Percentiles rank a stretch among this genome's conserved stretches.
phyloP scores from a whole-genome alignment of 305 asterid genomes.

The Stenogyne calaminthoides region DNA sequence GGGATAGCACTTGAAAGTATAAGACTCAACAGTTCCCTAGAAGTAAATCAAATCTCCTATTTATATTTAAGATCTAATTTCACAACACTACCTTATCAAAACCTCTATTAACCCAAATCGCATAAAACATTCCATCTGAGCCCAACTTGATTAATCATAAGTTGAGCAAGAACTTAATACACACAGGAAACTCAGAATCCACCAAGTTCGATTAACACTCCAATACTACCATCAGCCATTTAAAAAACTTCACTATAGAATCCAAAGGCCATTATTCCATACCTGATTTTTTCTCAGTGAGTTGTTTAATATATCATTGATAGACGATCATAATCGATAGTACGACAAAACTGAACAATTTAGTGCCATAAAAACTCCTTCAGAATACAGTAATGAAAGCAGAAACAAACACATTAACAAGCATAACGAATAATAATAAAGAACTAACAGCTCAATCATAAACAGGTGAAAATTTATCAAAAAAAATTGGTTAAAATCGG shows the following conservation, averaged over 20 bases:
- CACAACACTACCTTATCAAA: background rate
- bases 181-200: background rate
- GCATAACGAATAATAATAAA: background rate
- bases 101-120: background rate
- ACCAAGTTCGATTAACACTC: background rate
- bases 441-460: background rate
- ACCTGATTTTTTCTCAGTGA: background rate
- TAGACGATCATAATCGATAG: background rate
- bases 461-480: background rate
- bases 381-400: background rate
- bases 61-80: background rate
- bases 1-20: background rate
- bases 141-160: background rate
- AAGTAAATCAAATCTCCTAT: background rate
- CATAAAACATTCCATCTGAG: background rate
- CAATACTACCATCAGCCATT: background rate
- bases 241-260: background rate
- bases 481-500: background rate
- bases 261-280: background rate
- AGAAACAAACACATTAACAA: conserved; percentile 16
- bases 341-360: background rate
- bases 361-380: background rate
- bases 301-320: background rate
- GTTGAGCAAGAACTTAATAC: background rate
- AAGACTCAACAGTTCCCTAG: conserved; percentile 14